phyloP scores from a whole-genome alignment of 768 basidiomycete species.

The Boletus eberwhitei region DNA sequence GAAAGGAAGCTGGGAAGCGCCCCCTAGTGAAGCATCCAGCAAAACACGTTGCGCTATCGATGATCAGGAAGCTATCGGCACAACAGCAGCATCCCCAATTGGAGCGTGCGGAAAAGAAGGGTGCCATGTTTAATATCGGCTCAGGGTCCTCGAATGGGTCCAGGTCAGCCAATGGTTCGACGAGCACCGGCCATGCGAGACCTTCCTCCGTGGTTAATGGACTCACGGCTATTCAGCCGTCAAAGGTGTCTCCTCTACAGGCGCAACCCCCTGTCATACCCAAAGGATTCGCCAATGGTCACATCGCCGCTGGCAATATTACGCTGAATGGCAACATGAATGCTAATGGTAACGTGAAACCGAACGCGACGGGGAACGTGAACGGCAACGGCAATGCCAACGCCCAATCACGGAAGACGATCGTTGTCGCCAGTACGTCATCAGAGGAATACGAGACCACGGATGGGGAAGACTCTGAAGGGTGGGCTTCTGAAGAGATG shows the following conservation, averaged over 20 bases:
- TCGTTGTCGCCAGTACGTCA: constrained; percentile 46
- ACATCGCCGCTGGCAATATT: not conserved
- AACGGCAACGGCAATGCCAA: constrained; percentile 14
- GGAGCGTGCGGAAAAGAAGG: constrained; percentile 22
- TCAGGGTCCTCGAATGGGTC: constrained; percentile 55
- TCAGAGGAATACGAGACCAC: constrained; percentile 51
- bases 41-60: constrained; percentile 27
- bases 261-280: constrained; percentile 21
- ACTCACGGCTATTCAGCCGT: constrained; percentile 5
- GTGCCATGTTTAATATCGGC: constrained; percentile 53
- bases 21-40: constrained; percentile 29
- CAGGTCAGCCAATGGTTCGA: constrained; percentile 24
- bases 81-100: constrained; percentile 20
- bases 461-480: constrained; percentile 54
- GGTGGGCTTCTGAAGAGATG: constrained; percentile 61
- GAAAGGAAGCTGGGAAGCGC: constrained; percentile 33
- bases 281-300: constrained; percentile 7
- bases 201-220: constrained; percentile 6
- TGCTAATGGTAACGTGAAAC: constrained; percentile 7
- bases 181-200: constrained; percentile 12
- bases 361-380: constrained; percentile 9
- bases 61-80: constrained; percentile 25
- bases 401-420: constrained; percentile 37
- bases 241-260: constrained; percentile 9
- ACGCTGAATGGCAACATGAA: constrained; percentile 15